Base-by-base conservation (phyloP, 176 grass and related monocot genomes). In the Raddia distichophylla region DNA sequence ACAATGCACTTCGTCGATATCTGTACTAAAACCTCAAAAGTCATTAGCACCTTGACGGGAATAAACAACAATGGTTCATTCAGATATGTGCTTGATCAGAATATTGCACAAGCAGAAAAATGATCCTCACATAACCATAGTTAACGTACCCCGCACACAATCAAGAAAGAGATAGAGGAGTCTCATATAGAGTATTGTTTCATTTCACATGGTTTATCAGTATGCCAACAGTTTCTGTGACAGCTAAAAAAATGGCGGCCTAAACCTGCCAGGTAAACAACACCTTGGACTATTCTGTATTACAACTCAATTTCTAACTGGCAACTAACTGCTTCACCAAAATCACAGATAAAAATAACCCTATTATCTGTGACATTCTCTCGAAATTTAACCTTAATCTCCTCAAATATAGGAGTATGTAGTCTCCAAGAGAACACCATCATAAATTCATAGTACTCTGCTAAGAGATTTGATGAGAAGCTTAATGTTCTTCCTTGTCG, bases 401-500 rank as follows among this genome's bases (percentile, higher is more conserved):
- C 57, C 19, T 10, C n/a, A 22, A 22, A 10, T 10, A 59, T 4
- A n/a, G n/a, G n/a, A n/a, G n/a, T 10, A 8, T 57, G 18, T 5
- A 17, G 17, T 5, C 17, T 46, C 42, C 42, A 68, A 10, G 65
- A 68, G 40, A 46, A 43, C 5, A 68, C 32, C n/a, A 70, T 70
- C 13, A 5, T 19, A 34, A 34, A 27, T 22, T 86, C 60, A 68
- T 54, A 83, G 48, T 46, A 91, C 60, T 69, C 76, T 62, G 79
- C 62, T 80, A 14, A 91, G 89, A 49, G 83, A 89, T 73, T 91
- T 82, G 19, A 85, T 85, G 22, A 92, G 69, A 73, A 84, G 56
- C 74, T 89, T 92, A 17, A 89, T 69, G 48, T 92, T 89, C 69
- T 62, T 69, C 59, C 62, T 84, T 4, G 86, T 86, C 27, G 63